phyloP scores from a whole-genome alignment of 78 protist species.

The Cavenderia fasciculata region DNA sequence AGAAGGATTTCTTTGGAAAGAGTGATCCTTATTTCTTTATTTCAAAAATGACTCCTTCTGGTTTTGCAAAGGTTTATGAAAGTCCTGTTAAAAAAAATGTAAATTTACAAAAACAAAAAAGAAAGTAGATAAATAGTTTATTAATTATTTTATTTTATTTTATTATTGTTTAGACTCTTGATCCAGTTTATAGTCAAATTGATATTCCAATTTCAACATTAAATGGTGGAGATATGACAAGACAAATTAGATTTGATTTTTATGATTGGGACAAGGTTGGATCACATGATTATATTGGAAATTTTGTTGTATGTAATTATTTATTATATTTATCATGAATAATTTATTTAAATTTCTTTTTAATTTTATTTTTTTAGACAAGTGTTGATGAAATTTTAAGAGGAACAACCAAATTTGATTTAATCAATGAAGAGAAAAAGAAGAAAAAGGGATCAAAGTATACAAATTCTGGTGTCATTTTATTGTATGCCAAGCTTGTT shows the following conservation, averaged over 20 bases:
- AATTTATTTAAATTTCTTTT: not conserved
- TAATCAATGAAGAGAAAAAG: conserved; percentile 53
- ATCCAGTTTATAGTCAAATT: conserved; percentile 59
- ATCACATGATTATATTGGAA: conserved; percentile 79
- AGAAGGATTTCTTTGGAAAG: conserved; percentile 60
- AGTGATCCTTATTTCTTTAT: conserved; percentile 28
- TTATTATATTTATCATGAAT: not conserved
- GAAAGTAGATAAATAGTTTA: not conserved
- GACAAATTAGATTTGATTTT: conserved; percentile 41
- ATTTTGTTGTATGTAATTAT: not conserved
- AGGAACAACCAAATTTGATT: not conserved
- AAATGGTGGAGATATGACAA: conserved; percentile 53
- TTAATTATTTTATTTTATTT: not conserved
- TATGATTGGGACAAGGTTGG: conserved; percentile 81
- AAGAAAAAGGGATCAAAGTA: conserved; percentile 59
- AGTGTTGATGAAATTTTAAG: conserved; percentile 26
- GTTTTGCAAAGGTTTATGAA: conserved; percentile 27
- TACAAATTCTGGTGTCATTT: conserved; percentile 68
- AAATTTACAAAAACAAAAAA: not conserved
- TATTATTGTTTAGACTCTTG: conserved; percentile 26
- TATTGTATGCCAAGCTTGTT: not conserved
- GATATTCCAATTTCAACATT: conserved; percentile 11
- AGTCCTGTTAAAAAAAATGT: conserved; percentile 31
- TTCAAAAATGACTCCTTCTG: conserved; percentile 8
- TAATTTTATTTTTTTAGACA: not conserved